phyloP scores from a whole-genome alignment of 805 yeast species.

The Dipodascopsis uninucleata region DNA sequence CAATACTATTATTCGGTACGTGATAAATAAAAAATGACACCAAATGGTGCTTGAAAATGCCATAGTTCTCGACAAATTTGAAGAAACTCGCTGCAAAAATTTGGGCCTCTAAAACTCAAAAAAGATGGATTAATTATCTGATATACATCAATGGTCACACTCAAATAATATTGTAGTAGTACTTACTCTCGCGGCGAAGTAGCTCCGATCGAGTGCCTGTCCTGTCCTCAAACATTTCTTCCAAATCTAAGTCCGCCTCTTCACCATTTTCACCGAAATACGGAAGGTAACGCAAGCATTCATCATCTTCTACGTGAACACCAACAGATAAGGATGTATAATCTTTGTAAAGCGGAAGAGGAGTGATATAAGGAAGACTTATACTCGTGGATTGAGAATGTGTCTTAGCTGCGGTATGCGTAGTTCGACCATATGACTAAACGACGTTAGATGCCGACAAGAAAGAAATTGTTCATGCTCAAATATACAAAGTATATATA shows the following conservation, averaged over 20 bases:
- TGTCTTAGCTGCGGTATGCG: not conserved
- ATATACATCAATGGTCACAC: too few relatives aligned
- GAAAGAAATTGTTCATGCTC: not conserved
- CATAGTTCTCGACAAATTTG: constrained; percentile 12
- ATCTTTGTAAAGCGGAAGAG: constrained; percentile 24
- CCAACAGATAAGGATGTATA: constrained; percentile 18
- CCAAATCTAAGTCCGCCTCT: constrained; percentile 20
- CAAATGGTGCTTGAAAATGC: constrained; percentile 9
- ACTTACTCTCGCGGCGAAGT: constrained; percentile 17
- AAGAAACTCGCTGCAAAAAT: constrained; percentile 15
- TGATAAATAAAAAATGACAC: constrained; percentile 13
- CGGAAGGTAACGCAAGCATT: constrained; percentile 20
- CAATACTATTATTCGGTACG: not conserved
- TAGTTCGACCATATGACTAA: not conserved
- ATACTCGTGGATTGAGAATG: too few relatives aligned
- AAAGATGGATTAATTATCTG: not conserved
- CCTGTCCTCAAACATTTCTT: constrained; percentile 24
- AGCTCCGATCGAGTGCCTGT: constrained; percentile 17
- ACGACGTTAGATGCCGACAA: not conserved
- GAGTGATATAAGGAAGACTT: constrained; percentile 5
- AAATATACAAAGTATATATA: too few relatives aligned
- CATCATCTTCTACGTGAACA: constrained; percentile 24
- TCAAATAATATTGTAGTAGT: not conserved
- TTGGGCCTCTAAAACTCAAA: constrained; percentile 8
- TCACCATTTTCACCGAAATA: constrained; percentile 27